These are phyloP conservation scores for Pseudogymnoascus sp. DNA, from an alignment of 2,329 filamentous ascomycete species.

Conservation along the genomic window DNA sequence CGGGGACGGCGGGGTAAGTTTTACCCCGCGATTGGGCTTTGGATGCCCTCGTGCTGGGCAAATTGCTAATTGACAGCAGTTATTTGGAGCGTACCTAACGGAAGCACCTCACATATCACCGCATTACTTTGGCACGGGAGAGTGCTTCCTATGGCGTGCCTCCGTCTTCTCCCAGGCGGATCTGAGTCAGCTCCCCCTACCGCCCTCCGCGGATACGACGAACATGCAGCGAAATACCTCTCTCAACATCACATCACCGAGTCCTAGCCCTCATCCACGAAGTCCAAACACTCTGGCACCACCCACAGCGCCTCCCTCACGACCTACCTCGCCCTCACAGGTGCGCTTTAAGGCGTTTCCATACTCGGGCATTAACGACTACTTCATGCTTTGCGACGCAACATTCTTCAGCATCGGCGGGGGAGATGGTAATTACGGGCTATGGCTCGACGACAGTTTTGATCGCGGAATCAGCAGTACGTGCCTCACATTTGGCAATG, in stretches of 20 bases:
- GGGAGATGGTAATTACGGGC: conserved; percentile 79
- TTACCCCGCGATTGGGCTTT: conserved; percentile 1
- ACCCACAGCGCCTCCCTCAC: conserved; percentile 21
- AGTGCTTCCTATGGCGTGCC: conserved; percentile 88
- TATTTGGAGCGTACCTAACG: conserved; percentile 91
- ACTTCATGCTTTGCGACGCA: conserved; percentile 87
- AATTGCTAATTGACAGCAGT: conserved; percentile 33
- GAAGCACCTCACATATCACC: conserved; percentile 74
- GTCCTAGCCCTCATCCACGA: conserved; percentile 27
- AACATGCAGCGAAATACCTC: conserved; percentile 51
- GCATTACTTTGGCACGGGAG: conserved; percentile 91
- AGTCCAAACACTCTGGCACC: conserved; percentile 26
- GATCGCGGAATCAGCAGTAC: conserved; percentile 75
- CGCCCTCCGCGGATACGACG: conserved; percentile 60
- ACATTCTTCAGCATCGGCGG: conserved; percentile 82
- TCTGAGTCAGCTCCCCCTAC: conserved; percentile 55
- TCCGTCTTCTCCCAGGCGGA: conserved; percentile 53
- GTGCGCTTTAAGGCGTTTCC: conserved; percentile 97
- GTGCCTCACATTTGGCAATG: conserved; percentile 91
- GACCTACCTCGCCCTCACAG: conserved; percentile 55
- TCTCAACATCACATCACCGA: conserved; percentile 17
- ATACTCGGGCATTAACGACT: conserved; percentile 93
- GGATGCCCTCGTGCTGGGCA: neutral
- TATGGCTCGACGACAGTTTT: conserved; percentile 86
- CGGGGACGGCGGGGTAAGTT: conserved; percentile 61